phyloP scores from a whole-genome alignment of 2,329 filamentous ascomycete genomes.

The Stenocarpella maydis region DNA sequence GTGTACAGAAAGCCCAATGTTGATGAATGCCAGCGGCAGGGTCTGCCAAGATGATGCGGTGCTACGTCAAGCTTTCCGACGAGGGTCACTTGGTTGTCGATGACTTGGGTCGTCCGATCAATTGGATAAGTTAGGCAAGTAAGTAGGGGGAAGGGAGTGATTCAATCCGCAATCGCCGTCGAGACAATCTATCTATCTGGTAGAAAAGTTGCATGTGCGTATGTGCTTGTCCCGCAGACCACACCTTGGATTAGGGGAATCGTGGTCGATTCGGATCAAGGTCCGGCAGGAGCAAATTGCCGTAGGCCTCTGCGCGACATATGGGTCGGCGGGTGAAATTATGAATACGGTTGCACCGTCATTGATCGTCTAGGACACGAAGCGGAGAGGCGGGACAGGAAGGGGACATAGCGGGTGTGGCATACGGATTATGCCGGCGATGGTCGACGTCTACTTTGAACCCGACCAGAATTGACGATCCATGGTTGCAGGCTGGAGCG shows the following conservation, averaged over 20 bases:
- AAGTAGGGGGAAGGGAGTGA: background rate
- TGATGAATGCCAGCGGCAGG: background rate
- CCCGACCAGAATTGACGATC: background rate
- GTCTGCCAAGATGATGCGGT: conserved; percentile 13
- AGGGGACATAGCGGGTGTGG: background rate
- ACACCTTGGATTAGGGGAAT: conserved; percentile 18
- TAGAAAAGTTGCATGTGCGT: background rate
- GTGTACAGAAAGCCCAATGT: conserved; percentile 1
- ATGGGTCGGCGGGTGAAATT: conserved; percentile 11
- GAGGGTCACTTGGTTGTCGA: background rate
- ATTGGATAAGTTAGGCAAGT: conserved; percentile 1
- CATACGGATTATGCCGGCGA: background rate
- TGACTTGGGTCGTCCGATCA: conserved; percentile 24
- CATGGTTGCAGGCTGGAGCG: background rate
- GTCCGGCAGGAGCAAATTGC: conserved; percentile 15
- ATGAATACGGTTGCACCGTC: conserved; percentile 20
- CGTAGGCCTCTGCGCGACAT: conserved; percentile 19
- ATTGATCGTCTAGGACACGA: background rate
- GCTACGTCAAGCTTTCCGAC: conserved; percentile 7
- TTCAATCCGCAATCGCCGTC: conserved; percentile 9
- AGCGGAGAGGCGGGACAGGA: background rate
- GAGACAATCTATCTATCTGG: conserved; percentile 18
- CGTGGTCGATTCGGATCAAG: conserved; percentile 15
- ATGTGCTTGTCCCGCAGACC: conserved; percentile 9
- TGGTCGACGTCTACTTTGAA: background rate